Evolutionary conservation across 805 yeast species (phyloP).

Genomic region (Pichia sporocuriosa): DNA sequence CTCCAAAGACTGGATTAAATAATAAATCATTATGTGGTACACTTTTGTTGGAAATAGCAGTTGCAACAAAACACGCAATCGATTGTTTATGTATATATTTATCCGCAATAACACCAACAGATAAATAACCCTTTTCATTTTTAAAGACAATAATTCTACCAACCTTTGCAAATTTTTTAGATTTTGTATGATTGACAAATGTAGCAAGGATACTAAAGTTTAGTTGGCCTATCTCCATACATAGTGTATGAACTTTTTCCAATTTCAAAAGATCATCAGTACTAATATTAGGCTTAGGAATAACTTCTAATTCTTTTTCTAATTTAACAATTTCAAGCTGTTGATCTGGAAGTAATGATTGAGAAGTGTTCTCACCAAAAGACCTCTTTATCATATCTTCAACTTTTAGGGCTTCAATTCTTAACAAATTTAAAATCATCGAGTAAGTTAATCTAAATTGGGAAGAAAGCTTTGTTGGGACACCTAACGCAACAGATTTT

Average conservation of each 20-base stretch:
- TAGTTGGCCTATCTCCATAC: slow-evolving; percentile 34
- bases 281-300: slow-evolving; percentile 30
- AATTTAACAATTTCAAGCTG: slow-evolving; percentile 55
- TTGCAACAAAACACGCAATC: slow-evolving; percentile 29
- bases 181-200: slow-evolving; percentile 39
- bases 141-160: slow-evolving; percentile 58
- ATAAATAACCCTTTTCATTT: slow-evolving; percentile 33
- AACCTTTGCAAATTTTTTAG: slow-evolving; percentile 40
- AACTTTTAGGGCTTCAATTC: slow-evolving; percentile 93
- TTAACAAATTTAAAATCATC: slow-evolving; percentile 84
- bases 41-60: slow-evolving; percentile 9
- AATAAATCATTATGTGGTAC: slow-evolving; percentile 12
- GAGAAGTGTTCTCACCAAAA: slow-evolving; percentile 85
- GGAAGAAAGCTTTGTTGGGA: slow-evolving; percentile 82
- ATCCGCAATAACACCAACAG: slow-evolving; percentile 5
- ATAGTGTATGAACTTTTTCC: slow-evolving; percentile 36
- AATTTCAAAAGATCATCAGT: slow-evolving; percentile 36
- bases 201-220: slow-evolving; percentile 41
- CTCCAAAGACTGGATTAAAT: slow-evolving; percentile 24
- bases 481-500: slow-evolving; percentile 79
- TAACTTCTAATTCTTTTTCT: slow-evolving; percentile 36
- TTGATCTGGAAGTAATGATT: slow-evolving; percentile 79
- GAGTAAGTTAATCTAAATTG: slow-evolving; percentile 93
- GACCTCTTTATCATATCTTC: slow-evolving; percentile 98
- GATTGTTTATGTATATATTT: slow-evolving; percentile 8